Conservation (phyloP, 2,329 filamentous ascomycete species). For the Polytolypa hystricis region DNA sequence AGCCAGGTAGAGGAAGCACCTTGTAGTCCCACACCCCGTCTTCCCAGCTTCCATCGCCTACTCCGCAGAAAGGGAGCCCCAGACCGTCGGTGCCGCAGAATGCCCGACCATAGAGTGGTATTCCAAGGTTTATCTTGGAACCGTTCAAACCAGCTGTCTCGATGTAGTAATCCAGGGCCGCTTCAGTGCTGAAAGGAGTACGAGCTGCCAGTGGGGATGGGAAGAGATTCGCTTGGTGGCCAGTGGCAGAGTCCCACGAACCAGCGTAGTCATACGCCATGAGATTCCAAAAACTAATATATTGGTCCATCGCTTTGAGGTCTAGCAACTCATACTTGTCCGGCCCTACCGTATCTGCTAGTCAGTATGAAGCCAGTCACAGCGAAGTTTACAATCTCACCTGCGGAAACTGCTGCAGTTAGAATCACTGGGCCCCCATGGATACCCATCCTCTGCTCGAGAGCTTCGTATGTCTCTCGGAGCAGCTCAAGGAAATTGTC, state of each 20-base stretch:
- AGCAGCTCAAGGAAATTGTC: constrained; percentile 26
- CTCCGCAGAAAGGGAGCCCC: constrained; percentile 57
- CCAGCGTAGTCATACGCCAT: constrained; percentile 90
- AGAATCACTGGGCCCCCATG: constrained; percentile 34
- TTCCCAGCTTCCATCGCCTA: constrained; percentile 76
- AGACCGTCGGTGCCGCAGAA: constrained; percentile 70
- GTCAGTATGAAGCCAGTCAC: not conserved
- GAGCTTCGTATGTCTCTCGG: constrained; percentile 20
- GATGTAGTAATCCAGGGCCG: constrained; percentile 61
- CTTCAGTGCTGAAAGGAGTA: constrained; percentile 69
- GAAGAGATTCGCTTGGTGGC: constrained; percentile 74
- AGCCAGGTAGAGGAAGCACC: constrained; percentile 58
- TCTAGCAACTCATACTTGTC: constrained; percentile 23
- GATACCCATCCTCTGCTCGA: constrained; percentile 30
- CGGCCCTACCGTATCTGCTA: too few species aligned
- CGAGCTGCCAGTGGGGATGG: constrained; percentile 42
- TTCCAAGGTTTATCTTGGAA: constrained; percentile 72
- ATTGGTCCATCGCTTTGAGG: constrained; percentile 36
- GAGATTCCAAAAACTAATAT: constrained; percentile 42
- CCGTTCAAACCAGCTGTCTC: constrained; percentile 51
- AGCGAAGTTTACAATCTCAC: constrained; percentile 16
- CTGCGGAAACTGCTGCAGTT: constrained; percentile 38
- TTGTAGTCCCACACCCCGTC: constrained; percentile 82
- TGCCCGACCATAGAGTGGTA: constrained; percentile 83
- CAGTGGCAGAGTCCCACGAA: constrained; percentile 60